Conservation (phyloP, 768 basidiomycete species). For the Russula olivacea region DNA sequence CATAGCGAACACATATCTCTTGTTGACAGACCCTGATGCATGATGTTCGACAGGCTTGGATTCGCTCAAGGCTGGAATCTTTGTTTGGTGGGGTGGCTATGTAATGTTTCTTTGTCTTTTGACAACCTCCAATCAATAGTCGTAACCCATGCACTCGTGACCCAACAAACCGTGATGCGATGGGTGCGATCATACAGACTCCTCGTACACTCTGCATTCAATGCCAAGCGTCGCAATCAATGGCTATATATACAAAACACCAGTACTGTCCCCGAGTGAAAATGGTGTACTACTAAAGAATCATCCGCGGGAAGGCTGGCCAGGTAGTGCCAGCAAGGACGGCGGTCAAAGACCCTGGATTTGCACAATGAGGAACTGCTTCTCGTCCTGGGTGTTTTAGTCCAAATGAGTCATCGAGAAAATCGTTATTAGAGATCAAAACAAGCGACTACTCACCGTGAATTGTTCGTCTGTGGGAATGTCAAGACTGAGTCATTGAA, state of each 20-base stretch:
- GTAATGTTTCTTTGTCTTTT: too few species aligned
- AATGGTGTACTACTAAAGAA: constrained; percentile 1
- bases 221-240: constrained; percentile 13
- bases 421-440: neutral
- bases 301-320: neutral
- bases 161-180: neutral
- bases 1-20: too few species aligned
- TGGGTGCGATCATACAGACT: constrained; percentile 19
- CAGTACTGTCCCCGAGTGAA: constrained; percentile 4
- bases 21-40: too few species aligned
- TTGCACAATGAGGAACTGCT: constrained; percentile 91
- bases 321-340: neutral
- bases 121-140: too few species aligned
- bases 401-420: constrained; percentile 6
- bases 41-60: too few species aligned
- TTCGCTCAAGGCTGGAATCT: too few species aligned
- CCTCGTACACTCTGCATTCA: constrained; percentile 7
- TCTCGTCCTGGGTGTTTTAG: constrained; percentile 60
- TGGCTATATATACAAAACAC: constrained; percentile 16
- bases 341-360: constrained; percentile 65
- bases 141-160: neutral
- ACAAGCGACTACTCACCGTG: constrained; percentile 44
- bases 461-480: constrained; percentile 79
- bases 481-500: neutral
- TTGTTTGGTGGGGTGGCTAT: too few species aligned